Evolutionary conservation across 2,329 filamentous ascomycete genomes (phyloP), one percentile per base, ranked within the genome.

Genomic region (Cytospora chrysosperma): DNA sequence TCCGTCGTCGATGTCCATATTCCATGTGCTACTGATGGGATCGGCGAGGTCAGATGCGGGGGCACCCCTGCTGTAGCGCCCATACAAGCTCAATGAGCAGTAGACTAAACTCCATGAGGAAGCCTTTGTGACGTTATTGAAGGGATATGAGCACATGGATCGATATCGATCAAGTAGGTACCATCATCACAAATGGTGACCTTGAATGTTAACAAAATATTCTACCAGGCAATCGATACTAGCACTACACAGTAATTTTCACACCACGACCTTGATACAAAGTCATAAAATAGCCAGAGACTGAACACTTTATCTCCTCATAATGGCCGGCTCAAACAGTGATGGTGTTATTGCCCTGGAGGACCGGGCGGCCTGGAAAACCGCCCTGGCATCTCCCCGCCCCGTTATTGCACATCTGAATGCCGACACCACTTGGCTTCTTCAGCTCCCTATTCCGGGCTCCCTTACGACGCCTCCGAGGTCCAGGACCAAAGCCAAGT

Each of bases 401-500:
- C 75, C 78, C 17, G 65, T 89, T 49, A 78, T 90, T 10, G 83
- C 85, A 59, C 87, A 89, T 72, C 78, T 90, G 34, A 89, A 89
- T 72, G 86, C 83, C 68, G 87, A 90, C 74, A 88, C 85, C 5
- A 85, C 82, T 26, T 90, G 87, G 87, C 77, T 90, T 2, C 75
- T 89, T n/a, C 85, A 87, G 65, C 77, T 90, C 10, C 86, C 87
- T 1, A 81, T 82, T 52, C 85, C 85, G 6, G 69, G 75, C 0
- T 73, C 75, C 32, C 4, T 17, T 10, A 17, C 12, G 6, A 37
- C 53, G 15, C 27, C 54, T 21, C 2, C 61, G n/a, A 26, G n/a
- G 13, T 19, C 34, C 19, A 49, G 21, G 32, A n/a, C 40, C 7
- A 64, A 47, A 24, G 15, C 37, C 6, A 55, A 52, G n/a, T 13